These are phyloP conservation scores for Galerina marginata DNA, from an alignment of 768 basidiomycete genomes.

Conservation along the genomic window DNA sequence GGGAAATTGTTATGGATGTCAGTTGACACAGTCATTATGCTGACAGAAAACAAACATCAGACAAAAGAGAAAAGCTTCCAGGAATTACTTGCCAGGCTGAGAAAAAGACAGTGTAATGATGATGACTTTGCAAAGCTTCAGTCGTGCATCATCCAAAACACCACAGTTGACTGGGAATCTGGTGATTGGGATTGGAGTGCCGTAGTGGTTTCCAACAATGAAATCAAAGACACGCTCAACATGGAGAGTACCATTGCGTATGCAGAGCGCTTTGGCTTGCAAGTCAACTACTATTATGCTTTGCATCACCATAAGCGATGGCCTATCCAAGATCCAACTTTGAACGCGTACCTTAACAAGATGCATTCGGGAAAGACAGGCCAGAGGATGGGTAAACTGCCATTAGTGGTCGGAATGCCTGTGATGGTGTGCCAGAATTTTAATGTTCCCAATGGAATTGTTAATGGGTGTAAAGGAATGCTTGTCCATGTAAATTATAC, in stretches of 20 bases:
- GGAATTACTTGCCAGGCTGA: slow-evolving; percentile 22
- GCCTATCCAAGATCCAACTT: neutral
- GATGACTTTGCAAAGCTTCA: slow-evolving; percentile 28
- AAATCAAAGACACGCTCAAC: slow-evolving; percentile 42
- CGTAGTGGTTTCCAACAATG: slow-evolving; percentile 42
- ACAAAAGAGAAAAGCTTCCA: slow-evolving; percentile 30
- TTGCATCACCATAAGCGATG: slow-evolving; percentile 23
- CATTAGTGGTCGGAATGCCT: slow-evolving; percentile 44
- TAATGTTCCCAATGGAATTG: slow-evolving; percentile 39
- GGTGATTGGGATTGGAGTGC: slow-evolving; percentile 32
- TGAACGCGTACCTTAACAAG: slow-evolving; percentile 11
- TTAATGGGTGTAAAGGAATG: slow-evolving; percentile 39
- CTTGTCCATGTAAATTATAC: slow-evolving; percentile 29
- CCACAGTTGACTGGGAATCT: slow-evolving; percentile 8
- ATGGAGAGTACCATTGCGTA: slow-evolving; percentile 25
- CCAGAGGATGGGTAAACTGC: slow-evolving; percentile 35
- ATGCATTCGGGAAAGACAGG: slow-evolving; percentile 33
- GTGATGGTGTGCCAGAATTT: slow-evolving; percentile 42
- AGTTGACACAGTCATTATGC: slow-evolving; percentile 32
- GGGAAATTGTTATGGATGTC: slow-evolving; percentile 42
- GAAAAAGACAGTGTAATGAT: slow-evolving; percentile 30
- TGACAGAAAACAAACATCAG: slow-evolving; percentile 33
- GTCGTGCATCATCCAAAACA: slow-evolving; percentile 11
- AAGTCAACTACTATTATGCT: slow-evolving; percentile 35
- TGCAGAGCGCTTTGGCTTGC: slow-evolving; percentile 20